Evolutionary conservation across 257 asterid genomes (phyloP).

Genomic region (Solanum stenotomum): DNA sequence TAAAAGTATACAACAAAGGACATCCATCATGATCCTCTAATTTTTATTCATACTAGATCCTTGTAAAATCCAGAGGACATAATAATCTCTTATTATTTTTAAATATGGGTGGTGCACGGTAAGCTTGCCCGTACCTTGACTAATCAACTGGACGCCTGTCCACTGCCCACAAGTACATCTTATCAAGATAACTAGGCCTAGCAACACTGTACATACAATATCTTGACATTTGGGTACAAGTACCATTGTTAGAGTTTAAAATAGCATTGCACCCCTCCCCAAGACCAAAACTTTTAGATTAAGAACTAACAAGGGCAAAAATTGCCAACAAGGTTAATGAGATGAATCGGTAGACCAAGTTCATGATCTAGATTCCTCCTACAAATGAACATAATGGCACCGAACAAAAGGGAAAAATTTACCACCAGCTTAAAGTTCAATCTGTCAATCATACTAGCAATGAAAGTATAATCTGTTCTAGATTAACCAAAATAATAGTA

Average conservation of each 20-base stretch:
- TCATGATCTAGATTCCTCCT: conserved; percentile 1
- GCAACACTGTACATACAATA: not conserved
- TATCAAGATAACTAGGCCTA: not conserved
- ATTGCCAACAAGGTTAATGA: not conserved
- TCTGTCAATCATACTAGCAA: not conserved
- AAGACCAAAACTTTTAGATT: not conserved
- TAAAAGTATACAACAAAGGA: not conserved
- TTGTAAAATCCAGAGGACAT: not conserved
- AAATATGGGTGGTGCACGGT: not conserved
- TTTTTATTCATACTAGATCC: not conserved
- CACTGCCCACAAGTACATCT: not conserved
- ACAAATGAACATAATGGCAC: not conserved
- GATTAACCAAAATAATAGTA: not conserved
- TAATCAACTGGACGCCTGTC: not conserved
- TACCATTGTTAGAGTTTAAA: not conserved
- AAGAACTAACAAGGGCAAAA: not conserved
- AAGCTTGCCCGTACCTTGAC: not conserved
- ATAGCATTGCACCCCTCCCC: not conserved
- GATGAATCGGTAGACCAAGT: not conserved
- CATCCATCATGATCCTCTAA: not conserved
- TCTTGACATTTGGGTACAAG: not conserved
- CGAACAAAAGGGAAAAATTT: not conserved
- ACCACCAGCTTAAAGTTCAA: not conserved
- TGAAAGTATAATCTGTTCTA: not conserved
- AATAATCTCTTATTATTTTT: not conserved